phyloP scores from a whole-genome alignment of 2,329 filamentous ascomycete genomes.

The Eutypella sp. region DNA sequence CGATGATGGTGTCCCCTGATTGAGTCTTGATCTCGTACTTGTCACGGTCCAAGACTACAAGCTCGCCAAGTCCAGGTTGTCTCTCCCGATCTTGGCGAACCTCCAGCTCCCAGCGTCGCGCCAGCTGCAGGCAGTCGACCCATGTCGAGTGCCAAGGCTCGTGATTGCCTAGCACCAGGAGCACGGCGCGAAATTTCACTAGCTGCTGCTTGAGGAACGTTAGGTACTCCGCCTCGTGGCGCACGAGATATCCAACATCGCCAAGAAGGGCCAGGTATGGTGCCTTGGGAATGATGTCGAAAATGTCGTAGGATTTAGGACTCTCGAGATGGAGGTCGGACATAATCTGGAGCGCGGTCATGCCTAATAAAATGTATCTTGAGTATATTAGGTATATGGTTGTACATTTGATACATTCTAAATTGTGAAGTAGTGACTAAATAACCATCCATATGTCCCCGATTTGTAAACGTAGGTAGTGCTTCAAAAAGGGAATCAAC shows the following conservation, averaged over 20 bases:
- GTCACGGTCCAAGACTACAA: constrained; percentile 34
- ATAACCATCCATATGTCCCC: too few relatives aligned
- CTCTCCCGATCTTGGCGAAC: constrained; percentile 13
- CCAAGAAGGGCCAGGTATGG: constrained; percentile 51
- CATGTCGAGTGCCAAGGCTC: constrained; percentile 45
- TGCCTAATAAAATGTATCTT: too few relatives aligned
- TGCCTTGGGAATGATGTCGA: constrained; percentile 40
- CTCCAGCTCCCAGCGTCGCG: constrained; percentile 28
- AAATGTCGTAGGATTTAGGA: constrained; percentile 44
- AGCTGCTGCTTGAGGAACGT: constrained; percentile 46
- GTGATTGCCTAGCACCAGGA: constrained; percentile 54
- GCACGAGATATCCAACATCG: constrained; percentile 44
- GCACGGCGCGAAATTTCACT: constrained; percentile 37
- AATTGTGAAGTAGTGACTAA: too few relatives aligned
- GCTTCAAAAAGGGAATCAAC: too few relatives aligned
- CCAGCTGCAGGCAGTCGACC: constrained; percentile 21
- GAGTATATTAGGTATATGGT: too few relatives aligned
- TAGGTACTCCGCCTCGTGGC: constrained; percentile 37
- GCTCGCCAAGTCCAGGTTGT: constrained; percentile 26
- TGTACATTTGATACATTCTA: too few relatives aligned
- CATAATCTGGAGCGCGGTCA: constrained; percentile 40
- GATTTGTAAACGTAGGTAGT: too few relatives aligned
- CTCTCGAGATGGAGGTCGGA: constrained; percentile 55
- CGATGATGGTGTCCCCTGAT: constrained; percentile 24
- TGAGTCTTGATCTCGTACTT: not conserved